Evolutionary conservation across 495 filamentous ascomycete species (phyloP), one percentile per base, ranked within the genome.

Genomic region (Daldinia vernicosa): DNA sequence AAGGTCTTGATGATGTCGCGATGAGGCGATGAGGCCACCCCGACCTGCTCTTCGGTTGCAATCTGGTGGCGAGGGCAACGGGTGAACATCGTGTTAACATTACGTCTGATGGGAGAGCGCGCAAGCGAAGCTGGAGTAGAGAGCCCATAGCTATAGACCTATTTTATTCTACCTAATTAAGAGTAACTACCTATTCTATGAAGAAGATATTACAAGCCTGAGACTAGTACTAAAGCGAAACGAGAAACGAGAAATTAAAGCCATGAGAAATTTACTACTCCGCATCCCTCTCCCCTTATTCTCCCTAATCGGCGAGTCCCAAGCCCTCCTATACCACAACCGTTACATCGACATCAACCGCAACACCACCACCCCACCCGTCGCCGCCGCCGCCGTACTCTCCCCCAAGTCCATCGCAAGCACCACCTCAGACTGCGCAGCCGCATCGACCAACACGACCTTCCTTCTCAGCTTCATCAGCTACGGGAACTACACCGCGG

Each of bases 401-500:
- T 15, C 62, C 28, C 53, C 56, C 1, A 58, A 71, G 26, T 3
- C 54, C 60, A 15, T 27, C 17, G 37, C 60, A 5, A 55, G 64
- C 60, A 64, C 55, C 69, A 22, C 45, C 11, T 33, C 32, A 0
- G 65, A 72, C 12, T 68, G 64, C 70, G 70, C 70, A 1, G 19
- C 64, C 1, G 28, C 56, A 17, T 72, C 70, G 3, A 0, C n/a
- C 6, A n/a, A 26, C 2, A 56, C 69, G 1, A 39, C 60, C 1
- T 69, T 72, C 43, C 4, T 6, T 7, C 60, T 74, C 12, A 71
- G 59, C 47, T 74, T 72, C 51, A 17, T 74, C 60, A 71, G 68
- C 68, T 71, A 71, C 64, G 72, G 72, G n/a, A 71, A 74, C 64
- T 71, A 71, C 50, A 74, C 71, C 1, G 63, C 63, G 32, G 22